A percentile compares a stretch with the other conserved stretches of the same genome.
These are phyloP conservation scores for Geotrichum europaeum DNA, from an alignment of 1,139 yeast species.

Conservation along the genomic window DNA sequence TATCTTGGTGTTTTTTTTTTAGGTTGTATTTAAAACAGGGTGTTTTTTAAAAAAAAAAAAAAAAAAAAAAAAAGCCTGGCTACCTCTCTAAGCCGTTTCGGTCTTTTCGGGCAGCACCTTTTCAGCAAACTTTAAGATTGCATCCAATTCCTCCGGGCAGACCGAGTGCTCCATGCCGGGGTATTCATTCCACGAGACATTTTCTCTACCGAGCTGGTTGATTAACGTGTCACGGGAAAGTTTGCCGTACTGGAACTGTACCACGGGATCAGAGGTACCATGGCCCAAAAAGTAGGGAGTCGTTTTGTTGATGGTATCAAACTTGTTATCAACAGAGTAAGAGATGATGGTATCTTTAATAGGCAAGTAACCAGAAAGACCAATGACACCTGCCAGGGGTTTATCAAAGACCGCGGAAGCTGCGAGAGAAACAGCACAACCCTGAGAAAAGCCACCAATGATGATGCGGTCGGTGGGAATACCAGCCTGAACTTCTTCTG, in stretches of 20 bases:
- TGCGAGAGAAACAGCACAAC: conserved; percentile 76
- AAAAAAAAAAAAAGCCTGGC: background rate
- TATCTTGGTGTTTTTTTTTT: too few relatives aligned
- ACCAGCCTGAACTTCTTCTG: conserved; percentile 58
- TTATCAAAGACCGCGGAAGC: conserved; percentile 37
- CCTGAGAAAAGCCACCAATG: conserved; percentile 93
- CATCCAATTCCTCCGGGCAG: conserved; percentile 57
- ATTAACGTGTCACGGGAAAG: conserved; percentile 36
- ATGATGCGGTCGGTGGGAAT: conserved; percentile 66
- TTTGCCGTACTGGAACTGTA: conserved; percentile 47
- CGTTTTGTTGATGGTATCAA: conserved; percentile 40
- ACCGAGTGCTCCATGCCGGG: conserved; percentile 63
- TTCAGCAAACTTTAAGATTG: conserved; percentile 50
- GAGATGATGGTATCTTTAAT: conserved; percentile 25
- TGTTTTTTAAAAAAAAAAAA: too few relatives aligned
- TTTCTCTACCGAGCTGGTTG: conserved; percentile 48
- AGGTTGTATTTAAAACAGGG: too few relatives aligned
- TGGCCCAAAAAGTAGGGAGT: conserved; percentile 89
- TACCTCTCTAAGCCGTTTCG: background rate
- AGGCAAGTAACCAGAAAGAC: conserved; percentile 75
- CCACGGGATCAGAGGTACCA: conserved; percentile 70
- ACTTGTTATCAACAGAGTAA: background rate
- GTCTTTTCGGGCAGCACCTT: conserved; percentile 25
- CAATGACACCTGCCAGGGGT: conserved; percentile 72
- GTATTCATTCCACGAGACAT: conserved; percentile 54